phyloP scores from a whole-genome alignment of 1,284 basidiomycete species.

The Sphaerobolus stellatus region DNA sequence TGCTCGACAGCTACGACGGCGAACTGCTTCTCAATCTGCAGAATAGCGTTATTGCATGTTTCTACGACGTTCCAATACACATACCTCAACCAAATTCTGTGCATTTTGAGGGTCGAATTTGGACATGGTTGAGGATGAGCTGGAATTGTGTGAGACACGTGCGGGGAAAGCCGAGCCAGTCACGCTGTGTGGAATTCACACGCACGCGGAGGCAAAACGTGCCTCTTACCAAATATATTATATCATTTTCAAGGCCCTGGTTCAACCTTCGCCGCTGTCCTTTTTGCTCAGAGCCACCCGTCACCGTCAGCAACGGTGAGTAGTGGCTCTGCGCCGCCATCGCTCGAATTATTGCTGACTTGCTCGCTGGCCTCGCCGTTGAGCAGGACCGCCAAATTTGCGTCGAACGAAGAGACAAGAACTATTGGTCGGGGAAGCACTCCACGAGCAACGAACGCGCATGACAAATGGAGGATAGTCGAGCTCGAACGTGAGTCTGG shows the following conservation, averaged over 20 bases:
- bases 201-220: too few relatives aligned
- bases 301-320: too few relatives aligned
- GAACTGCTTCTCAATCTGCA: slow-evolving; percentile 96
- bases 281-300: too few relatives aligned
- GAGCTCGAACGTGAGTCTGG: slow-evolving; percentile 8
- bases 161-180: not conserved
- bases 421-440: slow-evolving; percentile 3
- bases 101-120: slow-evolving; percentile 85
- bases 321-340: too few relatives aligned
- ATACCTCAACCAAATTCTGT: slow-evolving; percentile 84
- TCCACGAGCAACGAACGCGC: slow-evolving; percentile 8
- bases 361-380: too few relatives aligned
- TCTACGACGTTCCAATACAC: slow-evolving; percentile 21
- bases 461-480: slow-evolving; percentile 7
- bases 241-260: too few relatives aligned
- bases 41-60: slow-evolving; percentile 14
- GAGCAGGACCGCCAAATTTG: too few relatives aligned
- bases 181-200: not conserved
- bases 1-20: slow-evolving; percentile 97
- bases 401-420: too few relatives aligned
- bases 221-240: too few relatives aligned
- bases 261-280: too few relatives aligned
- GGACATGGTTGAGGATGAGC: slow-evolving; percentile 14
- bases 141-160: slow-evolving; percentile 11
- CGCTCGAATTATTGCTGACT: too few relatives aligned